Evolutionary conservation across 2,329 filamentous ascomycete species (phyloP).

Genomic region (Fusarium subglutinans): DNA sequence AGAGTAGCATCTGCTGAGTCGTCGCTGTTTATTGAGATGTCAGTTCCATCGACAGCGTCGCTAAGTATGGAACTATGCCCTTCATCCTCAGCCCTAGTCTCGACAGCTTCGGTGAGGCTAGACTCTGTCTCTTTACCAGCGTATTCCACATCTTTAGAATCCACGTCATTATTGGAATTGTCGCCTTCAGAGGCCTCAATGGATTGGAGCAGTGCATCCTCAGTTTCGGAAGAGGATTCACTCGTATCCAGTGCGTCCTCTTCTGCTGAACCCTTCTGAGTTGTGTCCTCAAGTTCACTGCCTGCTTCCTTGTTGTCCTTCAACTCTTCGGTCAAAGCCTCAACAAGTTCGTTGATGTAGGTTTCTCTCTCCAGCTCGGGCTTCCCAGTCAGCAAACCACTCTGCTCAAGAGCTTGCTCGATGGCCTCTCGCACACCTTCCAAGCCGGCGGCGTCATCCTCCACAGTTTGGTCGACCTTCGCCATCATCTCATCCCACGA

Average conservation of each 20-base stretch:
- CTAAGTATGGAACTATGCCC: not conserved
- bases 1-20: constrained; percentile 43
- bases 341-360: constrained; percentile 62
- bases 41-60: not conserved
- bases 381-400: constrained; percentile 59
- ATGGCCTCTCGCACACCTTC: constrained; percentile 63
- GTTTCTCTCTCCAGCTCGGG: constrained; percentile 56
- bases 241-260: not conserved
- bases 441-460: constrained; percentile 64
- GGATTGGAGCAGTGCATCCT: not conserved
- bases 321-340: constrained; percentile 54
- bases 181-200: not conserved
- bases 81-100: not conserved
- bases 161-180: not conserved
- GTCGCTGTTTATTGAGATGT: not conserved
- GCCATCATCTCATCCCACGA: constrained; percentile 65
- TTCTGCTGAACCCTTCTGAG: constrained; percentile 3
- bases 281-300: constrained; percentile 24
- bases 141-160: not conserved
- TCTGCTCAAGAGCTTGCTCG: constrained; percentile 63
- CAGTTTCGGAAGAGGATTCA: not conserved
- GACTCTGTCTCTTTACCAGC: not conserved
- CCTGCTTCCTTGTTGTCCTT: constrained; percentile 35
- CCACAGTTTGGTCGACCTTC: constrained; percentile 65
- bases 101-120: not conserved